Conservation (phyloP, 345 rosid species). For the Arabidopsis arenosa region DNA sequence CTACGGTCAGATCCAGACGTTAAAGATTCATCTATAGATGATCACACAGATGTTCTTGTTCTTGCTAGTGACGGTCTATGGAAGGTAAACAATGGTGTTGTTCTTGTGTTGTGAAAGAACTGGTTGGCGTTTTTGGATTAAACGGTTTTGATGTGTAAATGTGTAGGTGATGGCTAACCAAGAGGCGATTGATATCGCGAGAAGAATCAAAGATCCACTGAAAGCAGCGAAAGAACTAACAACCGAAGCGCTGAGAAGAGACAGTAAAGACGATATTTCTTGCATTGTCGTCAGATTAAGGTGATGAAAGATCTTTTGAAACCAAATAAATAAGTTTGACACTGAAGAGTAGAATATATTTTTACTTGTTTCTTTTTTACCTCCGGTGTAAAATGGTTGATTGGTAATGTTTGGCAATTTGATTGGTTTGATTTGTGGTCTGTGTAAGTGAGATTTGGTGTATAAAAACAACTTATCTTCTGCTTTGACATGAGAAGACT, state of each 20-base stretch:
- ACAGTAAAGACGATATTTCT: conserved; percentile 79
- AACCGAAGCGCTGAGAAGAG: conserved; percentile 65
- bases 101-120: not conserved
- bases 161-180: conserved; percentile 72
- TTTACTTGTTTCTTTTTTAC: conserved; percentile 1
- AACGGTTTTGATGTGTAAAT: not conserved
- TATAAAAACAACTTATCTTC: conserved; percentile 31
- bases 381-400: conserved; percentile 36
- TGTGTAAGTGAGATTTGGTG: conserved; percentile 37
- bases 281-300: conserved; percentile 74
- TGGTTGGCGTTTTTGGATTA: conserved; percentile 3
- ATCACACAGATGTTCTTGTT: conserved; percentile 59
- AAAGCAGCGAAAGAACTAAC: conserved; percentile 81
- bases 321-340: conserved; percentile 31
- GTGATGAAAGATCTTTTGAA: conserved; percentile 42
- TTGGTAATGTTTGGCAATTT: conserved; percentile 34
- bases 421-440: conserved; percentile 40
- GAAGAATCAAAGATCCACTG: conserved; percentile 66
- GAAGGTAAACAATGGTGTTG: conserved; percentile 52
- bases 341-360: conserved; percentile 28
- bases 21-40: conserved; percentile 42
- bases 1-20: conserved; percentile 78
- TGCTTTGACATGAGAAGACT: conserved; percentile 23
- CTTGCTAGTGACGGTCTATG: conserved; percentile 80
- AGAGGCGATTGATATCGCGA: conserved; percentile 77